phyloP scores from a whole-genome alignment of 495 filamentous ascomycete genomes.

The Aspergillus nanangensis region DNA sequence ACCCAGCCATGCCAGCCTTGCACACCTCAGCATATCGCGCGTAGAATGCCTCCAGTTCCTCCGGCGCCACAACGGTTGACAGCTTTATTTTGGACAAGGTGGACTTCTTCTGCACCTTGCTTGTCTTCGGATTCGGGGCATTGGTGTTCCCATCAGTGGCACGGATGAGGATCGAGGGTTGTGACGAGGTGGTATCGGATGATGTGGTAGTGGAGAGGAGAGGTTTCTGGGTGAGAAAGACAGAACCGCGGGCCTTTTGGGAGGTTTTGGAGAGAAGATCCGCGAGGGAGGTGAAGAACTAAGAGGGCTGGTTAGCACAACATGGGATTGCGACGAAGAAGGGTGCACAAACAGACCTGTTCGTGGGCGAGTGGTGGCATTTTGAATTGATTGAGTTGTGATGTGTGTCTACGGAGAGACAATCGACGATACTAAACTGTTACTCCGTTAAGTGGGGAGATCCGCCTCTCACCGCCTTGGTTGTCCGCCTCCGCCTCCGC shows the following conservation, averaged over 20 bases:
- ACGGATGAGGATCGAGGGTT: slow-evolving; percentile 70
- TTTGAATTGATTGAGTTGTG: slow-evolving; percentile 7
- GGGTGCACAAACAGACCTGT: too few relatives aligned
- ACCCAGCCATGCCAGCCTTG: slow-evolving; percentile 76
- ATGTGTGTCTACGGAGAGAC: neutral
- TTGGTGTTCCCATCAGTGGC: slow-evolving; percentile 67
- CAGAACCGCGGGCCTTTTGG: slow-evolving; percentile 65
- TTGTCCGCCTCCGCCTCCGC: slow-evolving; percentile 19
- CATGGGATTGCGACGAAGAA: too few relatives aligned
- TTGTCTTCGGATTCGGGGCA: slow-evolving; percentile 33
- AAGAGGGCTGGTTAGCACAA: slow-evolving; percentile 17
- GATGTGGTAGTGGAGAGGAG: slow-evolving; percentile 17
- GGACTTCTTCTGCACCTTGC: slow-evolving; percentile 26
- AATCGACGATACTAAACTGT: neutral
- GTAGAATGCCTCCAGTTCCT: slow-evolving; percentile 76
- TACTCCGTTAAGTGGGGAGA: slow-evolving; percentile 1
- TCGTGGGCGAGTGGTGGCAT: slow-evolving; percentile 65
- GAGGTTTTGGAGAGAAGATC: slow-evolving; percentile 68
- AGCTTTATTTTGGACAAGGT: slow-evolving; percentile 64
- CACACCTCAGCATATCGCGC: slow-evolving; percentile 85
- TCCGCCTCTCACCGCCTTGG: slow-evolving; percentile 16
- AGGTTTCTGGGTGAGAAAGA: slow-evolving; percentile 82
- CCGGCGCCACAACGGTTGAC: slow-evolving; percentile 74
- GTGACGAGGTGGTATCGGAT: slow-evolving; percentile 42
- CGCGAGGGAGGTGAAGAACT: slow-evolving; percentile 86